Conservation (phyloP, 257 asterid species). For the Plantago major region DNA sequence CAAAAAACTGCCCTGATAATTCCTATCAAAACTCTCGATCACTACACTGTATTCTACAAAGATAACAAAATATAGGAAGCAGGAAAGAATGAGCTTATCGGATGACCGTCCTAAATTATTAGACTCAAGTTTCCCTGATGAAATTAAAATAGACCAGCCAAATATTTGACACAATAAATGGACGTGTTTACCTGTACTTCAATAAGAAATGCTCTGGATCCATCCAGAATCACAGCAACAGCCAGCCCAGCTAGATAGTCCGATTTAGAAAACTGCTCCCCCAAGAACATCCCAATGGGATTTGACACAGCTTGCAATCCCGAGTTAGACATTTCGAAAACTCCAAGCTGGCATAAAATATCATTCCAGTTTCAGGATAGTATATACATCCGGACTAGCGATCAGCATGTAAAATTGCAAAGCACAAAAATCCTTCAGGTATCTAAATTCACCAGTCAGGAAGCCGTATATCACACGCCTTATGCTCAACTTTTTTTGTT, state of each 20-base stretch:
- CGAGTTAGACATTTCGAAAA: conserved; percentile 68
- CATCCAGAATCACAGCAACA: conserved; percentile 84
- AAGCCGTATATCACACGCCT: background rate
- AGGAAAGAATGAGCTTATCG: background rate
- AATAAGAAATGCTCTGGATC: conserved; percentile 81
- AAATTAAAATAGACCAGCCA: too few relatives aligned
- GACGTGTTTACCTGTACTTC: conserved; percentile 65
- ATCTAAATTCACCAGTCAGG: background rate
- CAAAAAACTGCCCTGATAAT: too few relatives aligned
- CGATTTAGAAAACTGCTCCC: conserved; percentile 73
- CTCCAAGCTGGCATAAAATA: conserved; percentile 74
- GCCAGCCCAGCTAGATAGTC: conserved; percentile 86
- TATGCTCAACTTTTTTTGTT: too few relatives aligned
- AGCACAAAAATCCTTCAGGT: too few relatives aligned
- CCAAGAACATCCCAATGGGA: conserved; percentile 84
- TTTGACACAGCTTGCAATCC: conserved; percentile 76
- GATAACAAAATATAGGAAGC: too few relatives aligned
- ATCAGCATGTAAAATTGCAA: too few relatives aligned
- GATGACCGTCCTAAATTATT: background rate
- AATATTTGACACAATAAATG: too few relatives aligned
- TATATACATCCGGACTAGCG: background rate
- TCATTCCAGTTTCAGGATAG: conserved; percentile 20
- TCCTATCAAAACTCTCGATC: too few relatives aligned
- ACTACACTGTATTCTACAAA: too few relatives aligned
- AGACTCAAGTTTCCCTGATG: too few relatives aligned